Percentiles rank a stretch among this genome's conserved stretches.
These are phyloP conservation scores for Tetrahymena malaccensis DNA, from an alignment of 73 alveolate species.

Conservation along the genomic window DNA sequence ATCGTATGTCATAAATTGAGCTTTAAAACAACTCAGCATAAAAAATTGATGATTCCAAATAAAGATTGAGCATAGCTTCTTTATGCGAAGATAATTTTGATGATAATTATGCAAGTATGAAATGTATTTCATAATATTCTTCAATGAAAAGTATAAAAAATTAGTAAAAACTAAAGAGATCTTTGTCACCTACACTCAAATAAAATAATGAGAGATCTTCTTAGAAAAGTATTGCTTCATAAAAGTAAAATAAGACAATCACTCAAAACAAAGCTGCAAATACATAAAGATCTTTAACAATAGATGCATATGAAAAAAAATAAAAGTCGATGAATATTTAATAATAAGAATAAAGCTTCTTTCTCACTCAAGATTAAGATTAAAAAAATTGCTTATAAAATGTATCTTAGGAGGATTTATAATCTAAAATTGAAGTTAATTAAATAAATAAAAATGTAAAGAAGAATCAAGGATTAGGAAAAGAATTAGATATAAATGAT, in stretches of 20 bases:
- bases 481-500: neutral
- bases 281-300: neutral
- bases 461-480: neutral
- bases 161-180: neutral
- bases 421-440: neutral
- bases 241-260: too few species aligned
- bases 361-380: neutral
- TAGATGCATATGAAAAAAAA: neutral
- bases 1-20: neutral
- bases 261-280: neutral
- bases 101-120: neutral
- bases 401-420: neutral
- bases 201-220: neutral
- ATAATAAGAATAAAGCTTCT: neutral
- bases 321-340: neutral
- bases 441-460: too few species aligned
- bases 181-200: neutral
- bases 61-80: neutral
- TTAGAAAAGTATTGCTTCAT: neutral
- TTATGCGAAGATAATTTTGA: neutral
- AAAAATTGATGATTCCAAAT: neutral
- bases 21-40: neutral
- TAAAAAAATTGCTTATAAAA: too few species aligned
- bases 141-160: neutral
- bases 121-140: neutral